Evolutionary conservation across 352 stramenopile species (phyloP), one percentile per base, ranked within the genome.

Genomic region (Halophytophthora polymorphica): DNA sequence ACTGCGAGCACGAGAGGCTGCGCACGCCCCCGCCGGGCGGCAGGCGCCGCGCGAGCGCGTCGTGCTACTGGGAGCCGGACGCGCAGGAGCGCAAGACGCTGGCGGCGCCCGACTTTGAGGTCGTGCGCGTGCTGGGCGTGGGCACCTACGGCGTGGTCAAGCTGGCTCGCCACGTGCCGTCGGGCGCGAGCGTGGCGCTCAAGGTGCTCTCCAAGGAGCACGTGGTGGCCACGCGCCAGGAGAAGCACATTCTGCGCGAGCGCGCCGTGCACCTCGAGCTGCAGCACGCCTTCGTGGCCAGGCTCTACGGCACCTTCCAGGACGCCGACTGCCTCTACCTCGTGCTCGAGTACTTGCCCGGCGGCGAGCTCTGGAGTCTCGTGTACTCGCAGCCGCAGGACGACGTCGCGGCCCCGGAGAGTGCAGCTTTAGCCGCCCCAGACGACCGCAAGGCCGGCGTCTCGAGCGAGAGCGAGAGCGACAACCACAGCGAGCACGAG

Each of bases 301-400:
- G 63, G 10, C 57, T 96, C 21, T 85, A 85, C 48, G 73, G 71
- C 25, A 89, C 74, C n/a, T 92, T 94, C 53, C 83, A 93, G 56
- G 86, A 96, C 56, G 66, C 84, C 25, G 74, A 91, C 39, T 88
- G 75, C 46, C 53, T 94, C 14, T 96, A 91, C 56, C 60, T 96
- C 7, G 71, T 90, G 34, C 73, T 94, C 17, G 82, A 93, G 55
- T 90, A 87, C 50, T 57, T 88, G 11, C 72, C 81, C 0, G 86
- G 86, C 31, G 86, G 86, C 12, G 83, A 94, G 56, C 69, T 95
- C 25, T 93, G 70, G 64, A 88, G 73, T 35, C 53, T 90, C 29
- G 71, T 93, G 14, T 88, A 93, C 50, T 69, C 64, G 34, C 56
- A 66, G 19, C 56, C 45, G 28, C 59, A 70, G 45, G 40, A 58